Evolutionary conservation across 2,329 filamentous ascomycete species (phyloP), one percentile per base, ranked within the genome.

Genomic region (Xylariaceae sp.): DNA sequence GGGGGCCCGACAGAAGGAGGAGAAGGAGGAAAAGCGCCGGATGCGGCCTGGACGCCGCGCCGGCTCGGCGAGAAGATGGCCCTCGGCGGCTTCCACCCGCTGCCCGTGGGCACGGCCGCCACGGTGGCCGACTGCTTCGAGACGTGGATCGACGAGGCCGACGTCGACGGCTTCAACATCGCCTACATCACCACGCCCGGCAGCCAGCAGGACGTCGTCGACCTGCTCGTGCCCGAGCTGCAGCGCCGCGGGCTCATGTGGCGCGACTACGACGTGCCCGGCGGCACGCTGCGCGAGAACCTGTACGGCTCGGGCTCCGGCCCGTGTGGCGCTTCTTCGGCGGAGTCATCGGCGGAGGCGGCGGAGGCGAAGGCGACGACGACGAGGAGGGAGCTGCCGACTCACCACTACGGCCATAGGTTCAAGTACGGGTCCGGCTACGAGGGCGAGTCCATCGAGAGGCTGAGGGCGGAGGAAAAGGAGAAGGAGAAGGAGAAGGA

Each of bases 171-270:
- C 5, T 38, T 38, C 36, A 38, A 38, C 13, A 29, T 38, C 17
- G 31, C 36, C 10, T 38, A 38, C 27, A 31, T 30, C 17, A 34
- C 27, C 8, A 38, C 26, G 13, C 36, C 36, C 7, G 31, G 27
- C 12, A 31, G 13, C n/a, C 27, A 30, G 5, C 31, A 38, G 22
- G 36, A 38, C 19, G 18, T 38, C 4, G 31, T 38, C 10, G 32
- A 38, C n/a, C 19, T 19, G 7, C 32, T 38, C n/a, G 50, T 59
- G 35, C 52, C 46, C 2, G 46, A 45, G 22, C 36, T 49, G 7
- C 28, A 32, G 23, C 32, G 31, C 23, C 40, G 46, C 15, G 46
- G 46, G 4, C 33, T 43, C 27, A 33, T 46, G 24, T 43, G 43
- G 35, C 15, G 37, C 10, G 39, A 46, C 16, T 48, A 48, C 18